Conservation (phyloP, 805 yeast genomes). For the Teunomyces stri region DNA sequence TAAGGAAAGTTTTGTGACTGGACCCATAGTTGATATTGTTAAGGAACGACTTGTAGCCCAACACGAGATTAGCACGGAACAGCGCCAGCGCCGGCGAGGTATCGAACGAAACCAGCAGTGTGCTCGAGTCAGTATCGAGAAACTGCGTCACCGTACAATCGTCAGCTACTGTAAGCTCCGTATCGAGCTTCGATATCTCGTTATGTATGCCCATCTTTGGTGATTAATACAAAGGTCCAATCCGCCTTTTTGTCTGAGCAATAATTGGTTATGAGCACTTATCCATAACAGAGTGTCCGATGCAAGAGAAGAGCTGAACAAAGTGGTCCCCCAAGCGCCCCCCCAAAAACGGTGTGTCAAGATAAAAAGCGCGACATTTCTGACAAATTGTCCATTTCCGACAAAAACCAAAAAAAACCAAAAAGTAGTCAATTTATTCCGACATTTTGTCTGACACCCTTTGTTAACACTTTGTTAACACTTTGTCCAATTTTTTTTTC, state of each 20-base stretch:
- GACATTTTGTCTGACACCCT: neutral
- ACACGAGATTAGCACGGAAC: conserved; percentile 9
- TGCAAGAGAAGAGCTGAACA: too few relatives aligned
- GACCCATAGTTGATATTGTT: conserved; percentile 23
- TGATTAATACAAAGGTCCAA: too few relatives aligned
- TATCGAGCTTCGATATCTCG: neutral
- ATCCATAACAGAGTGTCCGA: too few relatives aligned
- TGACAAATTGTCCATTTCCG: too few relatives aligned
- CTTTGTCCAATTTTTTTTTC: neutral
- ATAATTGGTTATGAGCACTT: too few relatives aligned
- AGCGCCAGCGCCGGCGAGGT: conserved; percentile 1
- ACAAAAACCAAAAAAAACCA: too few relatives aligned
- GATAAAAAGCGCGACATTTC: too few relatives aligned
- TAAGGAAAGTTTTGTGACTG: conserved; percentile 19
- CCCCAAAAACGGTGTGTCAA: too few relatives aligned
- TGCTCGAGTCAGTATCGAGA: neutral
- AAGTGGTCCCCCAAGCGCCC: too few relatives aligned
- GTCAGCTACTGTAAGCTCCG: neutral
- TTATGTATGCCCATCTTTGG: too few relatives aligned
- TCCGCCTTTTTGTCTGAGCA: too few relatives aligned
- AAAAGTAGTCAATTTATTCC: too few relatives aligned
- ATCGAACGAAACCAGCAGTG: conserved; percentile 7
- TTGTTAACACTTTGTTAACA: neutral
- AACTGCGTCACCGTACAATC: neutral
- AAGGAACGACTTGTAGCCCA: conserved; percentile 22